These are phyloP conservation scores for Spiromastix sp. DNA, from an alignment of 2,329 filamentous ascomycete species.

Conservation along the genomic window DNA sequence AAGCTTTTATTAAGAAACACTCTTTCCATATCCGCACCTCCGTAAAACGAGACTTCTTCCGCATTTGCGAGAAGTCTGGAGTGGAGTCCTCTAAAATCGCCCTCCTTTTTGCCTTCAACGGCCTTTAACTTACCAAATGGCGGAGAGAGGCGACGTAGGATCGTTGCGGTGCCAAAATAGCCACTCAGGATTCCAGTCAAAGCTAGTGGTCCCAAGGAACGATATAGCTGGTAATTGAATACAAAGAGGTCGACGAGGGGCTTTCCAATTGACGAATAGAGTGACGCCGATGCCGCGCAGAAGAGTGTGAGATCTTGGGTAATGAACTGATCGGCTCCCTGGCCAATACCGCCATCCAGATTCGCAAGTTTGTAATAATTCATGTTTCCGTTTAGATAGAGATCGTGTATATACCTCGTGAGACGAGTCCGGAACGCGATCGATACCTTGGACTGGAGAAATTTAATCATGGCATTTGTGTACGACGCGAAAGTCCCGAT, in stretches of 20 bases:
- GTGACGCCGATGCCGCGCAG: slow-evolving; percentile 78
- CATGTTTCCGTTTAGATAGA: slow-evolving; percentile 88
- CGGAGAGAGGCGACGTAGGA: slow-evolving; percentile 78
- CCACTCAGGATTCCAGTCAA: slow-evolving; percentile 79
- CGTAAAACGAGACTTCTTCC: slow-evolving; percentile 96
- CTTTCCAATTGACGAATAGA: slow-evolving; percentile 97
- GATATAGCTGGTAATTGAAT: slow-evolving; percentile 96
- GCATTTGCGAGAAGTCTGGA: slow-evolving; percentile 90
- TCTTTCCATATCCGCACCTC: slow-evolving; percentile 89
- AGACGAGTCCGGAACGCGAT: slow-evolving; percentile 94
- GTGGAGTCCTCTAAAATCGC: slow-evolving; percentile 86
- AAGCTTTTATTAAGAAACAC: slow-evolving; percentile 86
- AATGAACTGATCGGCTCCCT: slow-evolving; percentile 92
- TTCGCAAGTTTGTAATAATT: slow-evolving; percentile 96
- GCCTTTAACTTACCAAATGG: slow-evolving; percentile 96
- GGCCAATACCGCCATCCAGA: slow-evolving; percentile 82
- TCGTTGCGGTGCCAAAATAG: slow-evolving; percentile 87
- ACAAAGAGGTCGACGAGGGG: slow-evolving; percentile 94
- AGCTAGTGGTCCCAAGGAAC: slow-evolving; percentile 78
- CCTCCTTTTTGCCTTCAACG: slow-evolving; percentile 88
- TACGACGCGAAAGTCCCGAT: slow-evolving; percentile 90
- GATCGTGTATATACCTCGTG: slow-evolving; percentile 91
- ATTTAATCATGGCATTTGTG: slow-evolving; percentile 99
- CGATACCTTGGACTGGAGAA: slow-evolving; percentile 91
- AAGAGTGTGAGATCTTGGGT: slow-evolving; percentile 94